Evolutionary conservation across 805 yeast species (phyloP), one percentile per base, ranked within the genome.

Genomic region (Cyberlindnera lachancei): DNA sequence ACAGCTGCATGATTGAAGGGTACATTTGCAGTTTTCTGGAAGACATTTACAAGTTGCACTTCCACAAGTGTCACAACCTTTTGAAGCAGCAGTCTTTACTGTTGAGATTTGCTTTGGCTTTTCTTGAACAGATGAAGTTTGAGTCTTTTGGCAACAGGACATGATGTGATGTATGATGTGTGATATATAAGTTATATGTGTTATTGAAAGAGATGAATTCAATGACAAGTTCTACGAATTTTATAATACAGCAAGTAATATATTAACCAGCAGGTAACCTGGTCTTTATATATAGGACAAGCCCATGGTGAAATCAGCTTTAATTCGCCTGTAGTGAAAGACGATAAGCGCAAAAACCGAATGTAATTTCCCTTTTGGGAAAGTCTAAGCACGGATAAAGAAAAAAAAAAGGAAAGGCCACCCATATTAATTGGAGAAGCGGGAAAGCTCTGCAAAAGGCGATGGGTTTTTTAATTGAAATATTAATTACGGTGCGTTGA

Each of bases 41-140:
- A 45, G 45, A 41, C 55, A 50, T 32, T 44, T 50, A 32, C 55
- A 50, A 18, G 47, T 27, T 11, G 52, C 28, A 26, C 44, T 36
- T 7, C 52, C 52, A 33, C 54, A 49, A 19, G 42, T 34, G 5
- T 37, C 27, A 31, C 51, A 46, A 18, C 43, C 44, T 27, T 34
- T 34, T n/a, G 39, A 35, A 18, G 50, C 50, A 27, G 52, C 50
- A 23, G 53, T 46, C 35, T 41, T 37, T 24, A 35, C 35, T n/a
- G 37, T 17, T 19, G 34, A 29, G 36, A 50, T 41, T 35, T 47
- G 49, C 14, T 45, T 25, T 30, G 44, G 34, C 25, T 25, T 27
- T 13, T 40, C 18, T 19, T 7, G 21, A 7, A 8, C 10, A 10
- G 21, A 19, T 19, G 7, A 10, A 8, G 21, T 19, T 19, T 19